Evolutionary conservation across 495 filamentous ascomycete species (phyloP).

Genomic region (Xylaria grammica): DNA sequence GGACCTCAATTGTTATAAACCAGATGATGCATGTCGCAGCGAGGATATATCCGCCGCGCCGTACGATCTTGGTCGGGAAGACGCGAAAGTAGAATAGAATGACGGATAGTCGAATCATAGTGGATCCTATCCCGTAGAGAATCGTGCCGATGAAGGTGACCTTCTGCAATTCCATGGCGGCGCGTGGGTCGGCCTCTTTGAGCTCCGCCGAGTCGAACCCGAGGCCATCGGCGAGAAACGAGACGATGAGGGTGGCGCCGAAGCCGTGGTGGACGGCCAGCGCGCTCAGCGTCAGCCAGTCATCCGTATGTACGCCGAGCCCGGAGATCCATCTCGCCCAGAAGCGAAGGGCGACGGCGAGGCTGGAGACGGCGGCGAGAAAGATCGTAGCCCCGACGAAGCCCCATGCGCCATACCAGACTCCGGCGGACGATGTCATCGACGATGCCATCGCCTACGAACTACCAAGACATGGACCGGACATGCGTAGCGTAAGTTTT

Average conservation of each 20-base stretch:
- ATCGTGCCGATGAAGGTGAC: constrained; percentile 21
- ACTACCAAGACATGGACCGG: neutral
- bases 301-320: constrained; percentile 1
- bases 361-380: constrained; percentile 12
- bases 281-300: constrained; percentile 17
- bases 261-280: constrained; percentile 16
- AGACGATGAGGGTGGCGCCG: constrained; percentile 3
- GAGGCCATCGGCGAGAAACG: constrained; percentile 11
- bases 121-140: constrained; percentile 20
- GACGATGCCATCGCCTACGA: constrained; percentile 4
- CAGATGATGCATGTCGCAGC: constrained; percentile 9
- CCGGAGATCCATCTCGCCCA: constrained; percentile 15
- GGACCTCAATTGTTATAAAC: constrained; percentile 22
- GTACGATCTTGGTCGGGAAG: constrained; percentile 19
- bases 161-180: constrained; percentile 10
- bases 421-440: constrained; percentile 23
- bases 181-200: neutral
- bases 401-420: constrained; percentile 18
- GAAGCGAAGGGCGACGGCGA: constrained; percentile 20
- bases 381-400: constrained; percentile 12
- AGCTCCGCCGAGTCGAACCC: constrained; percentile 7
- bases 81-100: constrained; percentile 27
- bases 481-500: constrained; percentile 15
- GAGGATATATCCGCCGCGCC: constrained; percentile 22
- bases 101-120: constrained; percentile 23